phyloP scores from a whole-genome alignment of 441 rosid genomes.

The Melastoma candidum region DNA sequence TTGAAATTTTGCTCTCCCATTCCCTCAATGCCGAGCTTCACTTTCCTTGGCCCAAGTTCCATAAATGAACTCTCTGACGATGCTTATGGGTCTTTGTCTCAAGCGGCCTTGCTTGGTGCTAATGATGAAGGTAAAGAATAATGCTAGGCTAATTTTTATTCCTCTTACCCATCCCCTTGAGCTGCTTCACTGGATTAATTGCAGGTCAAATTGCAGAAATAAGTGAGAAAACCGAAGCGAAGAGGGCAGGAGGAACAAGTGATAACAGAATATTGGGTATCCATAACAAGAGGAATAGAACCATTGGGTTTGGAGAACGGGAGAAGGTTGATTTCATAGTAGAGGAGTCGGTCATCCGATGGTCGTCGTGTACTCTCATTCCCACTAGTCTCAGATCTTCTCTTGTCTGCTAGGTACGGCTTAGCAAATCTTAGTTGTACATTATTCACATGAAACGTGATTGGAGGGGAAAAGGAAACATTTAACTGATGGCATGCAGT shows the following conservation, averaged over 20 bases:
- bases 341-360: slow-evolving; percentile 55
- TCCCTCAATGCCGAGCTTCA: slow-evolving; percentile 63
- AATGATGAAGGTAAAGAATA: slow-evolving; percentile 29
- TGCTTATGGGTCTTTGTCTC: slow-evolving; percentile 6
- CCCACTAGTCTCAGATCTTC: slow-evolving; percentile 60
- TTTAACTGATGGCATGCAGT: too few relatives aligned
- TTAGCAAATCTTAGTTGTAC: too few relatives aligned
- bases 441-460: too few relatives aligned
- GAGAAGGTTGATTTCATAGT: slow-evolving; percentile 48
- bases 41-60: slow-evolving; percentile 43
- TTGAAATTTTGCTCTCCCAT: slow-evolving; percentile 30
- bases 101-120: slow-evolving; percentile 16
- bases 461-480: too few relatives aligned
- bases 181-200: slow-evolving; percentile 2
- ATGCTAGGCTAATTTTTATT: slow-evolving; percentile 5
- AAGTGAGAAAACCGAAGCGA: slow-evolving; percentile 31
- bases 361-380: slow-evolving; percentile 81
- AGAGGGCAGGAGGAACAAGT: slow-evolving; percentile 24
- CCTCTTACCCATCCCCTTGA: neutral
- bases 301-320: slow-evolving; percentile 67
- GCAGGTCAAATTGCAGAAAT: slow-evolving; percentile 24
- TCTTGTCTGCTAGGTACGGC: slow-evolving; percentile 45
- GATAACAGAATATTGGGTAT: slow-evolving; percentile 36
- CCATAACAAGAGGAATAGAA: slow-evolving; percentile 55
- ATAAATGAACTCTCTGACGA: slow-evolving; percentile 17